phyloP scores from a whole-genome alignment of 768 basidiomycete species.

The Pluteus cervinus region DNA sequence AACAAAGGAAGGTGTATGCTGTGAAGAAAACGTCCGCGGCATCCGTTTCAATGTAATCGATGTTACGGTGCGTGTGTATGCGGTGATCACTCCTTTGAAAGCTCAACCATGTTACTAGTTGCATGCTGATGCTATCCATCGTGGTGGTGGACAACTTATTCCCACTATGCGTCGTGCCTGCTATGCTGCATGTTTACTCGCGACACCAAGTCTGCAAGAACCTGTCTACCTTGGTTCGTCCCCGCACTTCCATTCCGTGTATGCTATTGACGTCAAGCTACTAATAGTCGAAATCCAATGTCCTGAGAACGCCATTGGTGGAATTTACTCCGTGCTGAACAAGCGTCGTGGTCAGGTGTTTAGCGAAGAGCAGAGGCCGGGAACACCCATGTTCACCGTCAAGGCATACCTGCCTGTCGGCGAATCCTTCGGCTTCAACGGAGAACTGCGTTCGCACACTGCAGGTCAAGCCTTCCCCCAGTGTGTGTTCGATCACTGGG shows the following conservation, averaged over 20 bases:
- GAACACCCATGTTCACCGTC: slow-evolving; percentile 99
- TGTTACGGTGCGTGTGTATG: slow-evolving; percentile 70
- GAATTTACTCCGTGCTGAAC: slow-evolving; percentile 92
- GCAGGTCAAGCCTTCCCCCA: slow-evolving; percentile 99
- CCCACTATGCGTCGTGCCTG: slow-evolving; percentile 94
- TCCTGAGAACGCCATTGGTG: slow-evolving; percentile 95
- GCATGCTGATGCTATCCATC: slow-evolving; percentile 98
- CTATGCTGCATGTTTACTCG: slow-evolving; percentile 93
- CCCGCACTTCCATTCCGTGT: not conserved
- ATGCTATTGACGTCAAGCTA: slow-evolving; percentile 6
- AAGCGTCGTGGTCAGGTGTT: slow-evolving; percentile 98
- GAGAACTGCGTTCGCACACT: slow-evolving; percentile 87
- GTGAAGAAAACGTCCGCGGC: slow-evolving; percentile 99
- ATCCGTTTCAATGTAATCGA: slow-evolving; percentile 93
- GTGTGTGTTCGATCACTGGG: slow-evolving; percentile 90
- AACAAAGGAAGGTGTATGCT: slow-evolving; percentile 94
- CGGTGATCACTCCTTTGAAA: slow-evolving; percentile 1
- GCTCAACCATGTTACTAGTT: slow-evolving; percentile 40
- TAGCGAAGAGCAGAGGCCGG: slow-evolving; percentile 92
- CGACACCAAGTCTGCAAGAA: slow-evolving; percentile 88
- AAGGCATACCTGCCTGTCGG: slow-evolving; percentile 92
- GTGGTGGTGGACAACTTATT: slow-evolving; percentile 98
- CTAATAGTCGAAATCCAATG: slow-evolving; percentile 91
- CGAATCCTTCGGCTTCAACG: slow-evolving; percentile 98
- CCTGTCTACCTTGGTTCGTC: slow-evolving; percentile 85